phyloP scores from a whole-genome alignment of 129 eudicot genomes.

The Centrapalus pauciflorus region DNA sequence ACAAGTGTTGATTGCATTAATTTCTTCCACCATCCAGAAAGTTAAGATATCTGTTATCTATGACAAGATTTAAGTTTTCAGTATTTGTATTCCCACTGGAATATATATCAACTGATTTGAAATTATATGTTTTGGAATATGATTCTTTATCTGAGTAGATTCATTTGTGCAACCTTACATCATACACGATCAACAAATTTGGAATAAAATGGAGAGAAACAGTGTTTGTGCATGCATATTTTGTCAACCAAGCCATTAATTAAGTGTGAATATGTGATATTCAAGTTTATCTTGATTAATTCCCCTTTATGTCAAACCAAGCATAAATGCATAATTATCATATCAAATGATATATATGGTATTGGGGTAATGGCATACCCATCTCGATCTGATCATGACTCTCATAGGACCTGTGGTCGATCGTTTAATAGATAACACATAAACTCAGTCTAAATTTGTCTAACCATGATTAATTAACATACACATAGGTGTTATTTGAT shows the following conservation, averaged over 20 bases:
- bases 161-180: not conserved
- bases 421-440: too few species aligned
- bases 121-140: not conserved
- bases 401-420: too few species aligned
- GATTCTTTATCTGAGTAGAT: not conserved
- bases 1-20: too few species aligned
- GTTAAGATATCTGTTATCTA: too few species aligned
- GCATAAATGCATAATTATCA: not conserved
- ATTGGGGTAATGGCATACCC: too few species aligned
- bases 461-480: not conserved
- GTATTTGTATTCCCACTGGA: not conserved
- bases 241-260: constrained; percentile 8
- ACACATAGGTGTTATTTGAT: too few species aligned
- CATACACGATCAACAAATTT: not conserved
- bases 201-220: not conserved
- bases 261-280: not conserved
- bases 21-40: too few species aligned
- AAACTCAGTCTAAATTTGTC: too few species aligned
- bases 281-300: not conserved
- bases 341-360: too few species aligned
- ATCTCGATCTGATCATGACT: too few species aligned
- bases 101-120: not conserved
- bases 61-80: not conserved
- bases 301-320: not conserved
- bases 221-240: constrained; percentile 5